Base-by-base conservation (phyloP, 495 filamentous ascomycete genomes). In the Aspergillus nidulans region DNA sequence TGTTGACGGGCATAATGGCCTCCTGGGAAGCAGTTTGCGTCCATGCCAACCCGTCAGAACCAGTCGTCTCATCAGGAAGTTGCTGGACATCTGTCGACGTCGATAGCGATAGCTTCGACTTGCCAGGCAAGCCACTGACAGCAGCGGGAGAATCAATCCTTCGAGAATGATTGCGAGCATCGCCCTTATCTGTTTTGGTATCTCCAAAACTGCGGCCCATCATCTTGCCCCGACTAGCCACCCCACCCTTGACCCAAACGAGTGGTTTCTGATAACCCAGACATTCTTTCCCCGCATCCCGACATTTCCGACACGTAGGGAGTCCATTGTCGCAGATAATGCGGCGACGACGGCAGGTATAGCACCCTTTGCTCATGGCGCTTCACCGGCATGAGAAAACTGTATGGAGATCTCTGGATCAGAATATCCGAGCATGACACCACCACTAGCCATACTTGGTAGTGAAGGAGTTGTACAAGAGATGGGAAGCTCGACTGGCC, bases 291-390 rank as follows among this genome's bases (percentile, higher is more conserved):
- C 79, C 79, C 65, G 80, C 79, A 74, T 85, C 80, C 43, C 75
- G 74, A 65, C 84, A 86, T 55, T 85, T 85, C 55, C 77, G 76
- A 62, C 84, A 86, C 48, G 77, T 77, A 5, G 84, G 84, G 23
- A 77, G 79, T 42, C 77, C 76, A 72, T 85, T 86, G 60, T 83
- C 81, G 70, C 82, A 85, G 42, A 74, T 72, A 26, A 77, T 76
- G 67, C 75, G 75, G 51, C 75, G 72, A 52, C 75, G 75, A 52
- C 75, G 75, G 57, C 75, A 78, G 51, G 73, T 78, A 62, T 78
- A 78, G 48, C 75, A 77, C 53, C 73, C 75, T 66, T 77, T 76
- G 40, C 69, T 70, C 75, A 77, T 77, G 52, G 59, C 47, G 49
- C 50, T 40, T 32, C 51, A 50, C 41, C 34, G 26, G 16, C n/a